phyloP scores from a whole-genome alignment of 148 eudicot genomes.

The Nepenthes mirabilis region DNA sequence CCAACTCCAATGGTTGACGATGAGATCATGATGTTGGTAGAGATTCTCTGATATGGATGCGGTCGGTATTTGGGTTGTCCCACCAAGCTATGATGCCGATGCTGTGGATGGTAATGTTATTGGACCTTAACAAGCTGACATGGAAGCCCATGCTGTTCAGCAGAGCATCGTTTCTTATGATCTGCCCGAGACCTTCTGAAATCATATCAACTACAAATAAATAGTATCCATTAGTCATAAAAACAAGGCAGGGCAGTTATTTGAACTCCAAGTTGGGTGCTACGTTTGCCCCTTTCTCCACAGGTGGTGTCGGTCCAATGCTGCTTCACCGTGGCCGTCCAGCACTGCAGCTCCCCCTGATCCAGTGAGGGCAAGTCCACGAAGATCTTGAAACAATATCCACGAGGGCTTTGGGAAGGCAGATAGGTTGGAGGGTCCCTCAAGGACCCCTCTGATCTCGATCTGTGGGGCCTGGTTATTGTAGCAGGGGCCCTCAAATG shows the following conservation, averaged over 20 bases:
- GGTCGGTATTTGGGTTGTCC: slow-evolving; percentile 40
- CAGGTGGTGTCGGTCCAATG: background rate
- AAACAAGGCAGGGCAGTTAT: background rate
- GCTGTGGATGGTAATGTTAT: slow-evolving; percentile 16
- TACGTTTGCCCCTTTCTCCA: background rate
- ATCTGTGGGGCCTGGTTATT: too few species aligned
- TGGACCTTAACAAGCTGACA: slow-evolving; percentile 16
- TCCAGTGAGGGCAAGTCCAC: background rate
- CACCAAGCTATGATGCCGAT: slow-evolving; percentile 26
- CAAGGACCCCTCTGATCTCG: too few species aligned
- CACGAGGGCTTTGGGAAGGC: background rate
- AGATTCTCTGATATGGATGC: slow-evolving; percentile 43
- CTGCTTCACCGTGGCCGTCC: background rate
- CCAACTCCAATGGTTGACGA: slow-evolving; percentile 31
- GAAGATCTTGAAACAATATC: background rate
- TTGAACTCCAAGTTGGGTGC: background rate
- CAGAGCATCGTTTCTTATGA: slow-evolving; percentile 15
- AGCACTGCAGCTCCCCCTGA: background rate
- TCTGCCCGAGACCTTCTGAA: slow-evolving; percentile 11
- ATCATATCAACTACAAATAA: slow-evolving; percentile 4
- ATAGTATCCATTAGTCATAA: background rate
- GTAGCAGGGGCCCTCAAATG: too few species aligned
- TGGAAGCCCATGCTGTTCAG: slow-evolving; percentile 39
- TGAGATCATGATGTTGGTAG: slow-evolving; percentile 16
- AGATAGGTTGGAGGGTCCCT: background rate